phyloP scores from a whole-genome alignment of 2,329 filamentous ascomycete species.

The Fonsecaea pedrosoi region DNA sequence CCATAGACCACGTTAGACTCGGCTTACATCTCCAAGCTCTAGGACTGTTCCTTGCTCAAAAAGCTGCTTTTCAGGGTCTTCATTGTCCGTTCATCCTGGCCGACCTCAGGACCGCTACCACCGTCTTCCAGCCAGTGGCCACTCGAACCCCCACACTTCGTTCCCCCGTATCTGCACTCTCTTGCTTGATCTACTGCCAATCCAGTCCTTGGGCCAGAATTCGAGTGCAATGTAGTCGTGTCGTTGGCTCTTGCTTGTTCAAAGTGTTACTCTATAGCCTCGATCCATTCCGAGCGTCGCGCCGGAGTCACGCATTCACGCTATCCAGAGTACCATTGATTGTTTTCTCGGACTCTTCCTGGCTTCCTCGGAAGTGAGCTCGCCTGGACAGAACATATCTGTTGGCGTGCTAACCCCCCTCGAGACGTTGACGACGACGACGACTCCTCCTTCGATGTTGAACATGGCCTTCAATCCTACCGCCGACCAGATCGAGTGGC shows the following conservation, averaged over 20 bases:
- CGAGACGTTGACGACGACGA: background rate
- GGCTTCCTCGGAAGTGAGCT: background rate
- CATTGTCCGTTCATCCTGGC: conserved; percentile 5
- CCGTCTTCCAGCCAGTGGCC: conserved; percentile 14
- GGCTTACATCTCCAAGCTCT: conserved; percentile 12
- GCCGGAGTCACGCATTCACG: background rate
- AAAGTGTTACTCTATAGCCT: conserved; percentile 16
- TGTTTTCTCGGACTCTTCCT: conserved; percentile 1
- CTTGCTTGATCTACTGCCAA: conserved; percentile 7
- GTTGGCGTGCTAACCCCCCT: background rate
- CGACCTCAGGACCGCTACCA: conserved; percentile 6
- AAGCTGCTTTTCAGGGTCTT: conserved; percentile 5
- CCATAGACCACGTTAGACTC: conserved; percentile 12
- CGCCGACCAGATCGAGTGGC: conserved; percentile 36
- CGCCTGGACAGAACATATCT: conserved; percentile 1
- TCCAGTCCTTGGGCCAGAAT: conserved; percentile 6
- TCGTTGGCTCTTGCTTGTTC: conserved; percentile 10
- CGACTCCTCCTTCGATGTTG: background rate
- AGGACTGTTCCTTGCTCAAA: conserved; percentile 7
- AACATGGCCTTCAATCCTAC: conserved; percentile 35
- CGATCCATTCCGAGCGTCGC: conserved; percentile 10
- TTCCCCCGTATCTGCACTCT: conserved; percentile 5
- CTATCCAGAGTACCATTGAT: background rate
- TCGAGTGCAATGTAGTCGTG: conserved; percentile 24
- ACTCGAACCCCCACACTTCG: conserved; percentile 16